phyloP scores from a whole-genome alignment of 129 eudicot species.

The Dittrichia graveolens region DNA sequence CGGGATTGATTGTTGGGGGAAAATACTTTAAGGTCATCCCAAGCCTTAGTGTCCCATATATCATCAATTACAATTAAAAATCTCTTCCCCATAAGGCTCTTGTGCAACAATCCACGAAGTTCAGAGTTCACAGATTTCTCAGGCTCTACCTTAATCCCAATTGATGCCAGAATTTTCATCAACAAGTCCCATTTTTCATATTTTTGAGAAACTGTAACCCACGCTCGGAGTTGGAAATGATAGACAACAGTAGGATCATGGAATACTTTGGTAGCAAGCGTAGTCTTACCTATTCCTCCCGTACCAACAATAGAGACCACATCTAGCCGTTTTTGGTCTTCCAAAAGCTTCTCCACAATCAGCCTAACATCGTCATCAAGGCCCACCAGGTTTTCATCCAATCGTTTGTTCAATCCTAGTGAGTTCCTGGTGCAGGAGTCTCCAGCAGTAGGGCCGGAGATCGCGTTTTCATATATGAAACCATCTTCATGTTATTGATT shows the following conservation, averaged over 20 bases:
- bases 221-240: constrained; percentile 30
- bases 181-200: constrained; percentile 3
- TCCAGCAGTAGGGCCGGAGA: not conserved
- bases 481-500: not conserved
- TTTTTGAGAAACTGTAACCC: constrained; percentile 37
- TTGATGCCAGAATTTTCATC: constrained; percentile 15
- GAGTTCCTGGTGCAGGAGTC: not conserved
- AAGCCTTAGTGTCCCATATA: constrained; percentile 30
- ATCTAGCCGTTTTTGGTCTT: not conserved
- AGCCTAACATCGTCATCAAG: not conserved
- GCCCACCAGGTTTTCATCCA: not conserved
- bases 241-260: not conserved
- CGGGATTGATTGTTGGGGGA: constrained; percentile 25
- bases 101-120: constrained; percentile 17
- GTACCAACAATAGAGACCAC: constrained; percentile 28
- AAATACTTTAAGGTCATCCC: constrained; percentile 21
- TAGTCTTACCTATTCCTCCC: constrained; percentile 42
- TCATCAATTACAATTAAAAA: constrained; percentile 48
- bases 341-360: not conserved
- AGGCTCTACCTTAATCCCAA: not conserved
- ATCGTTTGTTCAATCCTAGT: not conserved
- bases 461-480: not conserved
- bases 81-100: constrained; percentile 14
- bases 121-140: not conserved
- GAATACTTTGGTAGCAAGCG: constrained; percentile 36